Percentiles rank a stretch among this genome's conserved stretches.
Evolutionary conservation across 2,329 filamentous ascomycete genomes (phyloP).

Genomic region (Arthroderma uncinatum): DNA sequence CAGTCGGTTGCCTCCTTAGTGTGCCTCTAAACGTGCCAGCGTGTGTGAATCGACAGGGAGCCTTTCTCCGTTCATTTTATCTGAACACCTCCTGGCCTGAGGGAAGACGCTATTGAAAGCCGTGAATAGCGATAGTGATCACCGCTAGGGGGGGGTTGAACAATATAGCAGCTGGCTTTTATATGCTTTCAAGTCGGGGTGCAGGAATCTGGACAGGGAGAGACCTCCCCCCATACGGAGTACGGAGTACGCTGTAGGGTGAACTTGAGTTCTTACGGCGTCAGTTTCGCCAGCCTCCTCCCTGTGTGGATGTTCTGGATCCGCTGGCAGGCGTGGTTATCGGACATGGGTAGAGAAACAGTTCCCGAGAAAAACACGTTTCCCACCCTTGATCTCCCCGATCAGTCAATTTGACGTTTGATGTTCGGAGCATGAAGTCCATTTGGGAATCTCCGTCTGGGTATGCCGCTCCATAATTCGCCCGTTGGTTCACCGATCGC

Average conservation of each 20-base stretch:
- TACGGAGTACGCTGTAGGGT: not conserved
- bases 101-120: not conserved
- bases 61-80: not conserved
- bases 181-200: slow-evolving; percentile 3
- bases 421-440: not conserved
- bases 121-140: not conserved
- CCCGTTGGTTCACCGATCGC: not conserved
- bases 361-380: not conserved
- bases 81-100: not conserved
- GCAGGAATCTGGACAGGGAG: not conserved
- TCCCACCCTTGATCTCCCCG: not conserved
- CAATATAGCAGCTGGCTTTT: not conserved
- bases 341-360: not conserved
- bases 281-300: not conserved
- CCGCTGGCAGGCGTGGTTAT: not conserved
- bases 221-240: no score
- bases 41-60: not conserved
- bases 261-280: not conserved
- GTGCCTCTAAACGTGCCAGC: not conserved
- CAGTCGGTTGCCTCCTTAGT: not conserved
- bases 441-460: not conserved
- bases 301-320: not conserved
- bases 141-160: not conserved
- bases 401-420: not conserved
- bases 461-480: not conserved